phyloP scores from a whole-genome alignment of 2,329 filamentous ascomycete genomes.

The Juglanconis oblonga region DNA sequence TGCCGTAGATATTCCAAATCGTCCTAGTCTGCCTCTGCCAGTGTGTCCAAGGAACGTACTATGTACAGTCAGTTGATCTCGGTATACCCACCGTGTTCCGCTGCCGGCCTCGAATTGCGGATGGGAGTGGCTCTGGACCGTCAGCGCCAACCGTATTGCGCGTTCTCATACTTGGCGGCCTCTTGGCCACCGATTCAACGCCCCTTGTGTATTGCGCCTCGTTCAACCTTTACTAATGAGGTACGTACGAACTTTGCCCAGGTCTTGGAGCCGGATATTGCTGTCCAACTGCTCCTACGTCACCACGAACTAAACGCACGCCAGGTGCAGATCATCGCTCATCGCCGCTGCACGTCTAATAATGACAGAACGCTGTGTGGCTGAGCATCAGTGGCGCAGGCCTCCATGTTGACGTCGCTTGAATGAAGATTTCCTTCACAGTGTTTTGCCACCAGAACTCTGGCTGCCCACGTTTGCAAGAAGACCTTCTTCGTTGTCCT shows the following conservation, averaged over 20 bases:
- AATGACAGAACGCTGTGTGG: neutral
- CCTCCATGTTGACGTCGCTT: neutral
- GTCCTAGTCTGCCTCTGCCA: neutral
- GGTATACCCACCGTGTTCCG: neutral
- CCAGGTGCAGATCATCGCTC: too few species aligned
- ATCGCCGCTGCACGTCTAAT: neutral
- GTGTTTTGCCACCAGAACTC: too few species aligned
- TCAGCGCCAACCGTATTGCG: neutral
- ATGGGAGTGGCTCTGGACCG: neutral
- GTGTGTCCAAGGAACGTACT: neutral
- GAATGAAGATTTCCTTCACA: too few species aligned
- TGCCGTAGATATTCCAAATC: neutral
- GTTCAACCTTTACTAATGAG: too few species aligned
- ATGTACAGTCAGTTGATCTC: neutral
- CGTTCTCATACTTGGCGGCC: neutral
- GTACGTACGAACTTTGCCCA: too few species aligned
- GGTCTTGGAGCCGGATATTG: too few species aligned
- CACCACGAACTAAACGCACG: too few species aligned
- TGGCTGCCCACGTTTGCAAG: neutral
- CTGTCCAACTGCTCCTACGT: too few species aligned
- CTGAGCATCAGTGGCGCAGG: neutral
- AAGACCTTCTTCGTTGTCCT: too few species aligned
- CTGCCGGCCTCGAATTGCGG: too few species aligned
- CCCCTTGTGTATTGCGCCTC: neutral
- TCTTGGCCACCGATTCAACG: neutral